These are phyloP conservation scores for Kodamaea anthophila DNA, from an alignment of 1,139 yeast species.

Conservation along the genomic window DNA sequence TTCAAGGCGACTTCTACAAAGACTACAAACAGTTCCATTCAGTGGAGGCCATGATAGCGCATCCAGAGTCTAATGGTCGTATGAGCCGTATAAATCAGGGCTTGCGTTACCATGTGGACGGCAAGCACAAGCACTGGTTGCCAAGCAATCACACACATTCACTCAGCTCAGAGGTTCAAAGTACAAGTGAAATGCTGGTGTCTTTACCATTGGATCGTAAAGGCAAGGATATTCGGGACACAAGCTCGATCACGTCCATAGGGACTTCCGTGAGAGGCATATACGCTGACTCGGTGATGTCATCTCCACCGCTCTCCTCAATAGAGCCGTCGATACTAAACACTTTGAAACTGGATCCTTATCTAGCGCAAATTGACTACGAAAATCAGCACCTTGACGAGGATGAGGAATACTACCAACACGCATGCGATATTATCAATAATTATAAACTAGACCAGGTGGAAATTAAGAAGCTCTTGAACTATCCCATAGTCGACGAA, in stretches of 20 bases:
- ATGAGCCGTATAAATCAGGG: constrained; percentile 79
- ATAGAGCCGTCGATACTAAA: constrained; percentile 18
- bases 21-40: constrained; percentile 83
- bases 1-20: constrained; percentile 65
- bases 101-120: constrained; percentile 70
- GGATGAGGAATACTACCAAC: constrained; percentile 32
- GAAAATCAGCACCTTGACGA: constrained; percentile 34
- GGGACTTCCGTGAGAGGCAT: constrained; percentile 32
- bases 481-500: constrained; percentile 44
- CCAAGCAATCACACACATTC: constrained; percentile 29
- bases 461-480: constrained; percentile 29
- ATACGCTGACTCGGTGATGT: constrained; percentile 24
- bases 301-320: constrained; percentile 7
- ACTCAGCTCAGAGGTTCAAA: constrained; percentile 14
- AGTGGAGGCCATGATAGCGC: constrained; percentile 63
- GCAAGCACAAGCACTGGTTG: constrained; percentile 81
- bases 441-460: constrained; percentile 36
- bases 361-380: constrained; percentile 21
- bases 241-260: constrained; percentile 25
- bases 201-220: constrained; percentile 4
- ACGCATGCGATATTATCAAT: constrained; percentile 31
- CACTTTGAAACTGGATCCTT: constrained; percentile 19
- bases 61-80: constrained; percentile 60
- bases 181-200: constrained; percentile 27
- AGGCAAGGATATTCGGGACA: constrained; percentile 1